Base-by-base conservation (phyloP, 805 yeast species). In the Metschnikowia henanensis region DNA sequence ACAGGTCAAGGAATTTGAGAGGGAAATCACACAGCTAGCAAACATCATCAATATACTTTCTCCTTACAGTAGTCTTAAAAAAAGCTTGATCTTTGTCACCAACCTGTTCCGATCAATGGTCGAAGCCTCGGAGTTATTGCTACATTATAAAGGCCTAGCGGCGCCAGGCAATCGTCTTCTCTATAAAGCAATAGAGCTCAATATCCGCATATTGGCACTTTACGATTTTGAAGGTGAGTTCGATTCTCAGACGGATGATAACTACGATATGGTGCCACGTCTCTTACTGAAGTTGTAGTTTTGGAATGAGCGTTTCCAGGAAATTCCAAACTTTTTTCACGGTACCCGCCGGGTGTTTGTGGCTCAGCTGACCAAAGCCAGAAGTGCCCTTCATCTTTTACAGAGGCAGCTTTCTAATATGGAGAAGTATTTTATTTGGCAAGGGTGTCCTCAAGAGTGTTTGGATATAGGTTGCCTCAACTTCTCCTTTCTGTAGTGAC, bases 151-250 rank as follows among this genome's bases (percentile, higher is more conserved):
- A 4, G 10, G 21, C 7, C 12, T 39, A 7, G 33, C 6, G 5
- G 25, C 28, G 6, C 43, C 43, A 5, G 43, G 43, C 6, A 33
- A 25, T 15, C 37, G 36, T 6, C 8, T 39, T 13, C 37, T 39
- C 13, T 39, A 39, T 20, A 39, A 39, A 33, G 21, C 26, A 13
- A 26, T 31, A 9, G 43, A 39, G 28, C 33, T 39, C 32, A 32
- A 32, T 15, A 35, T 39, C 18, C 28, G 43, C 6, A 13, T 23
- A n/a, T 15, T 26, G 18, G 33, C 20, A 3, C n/a, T 39, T 3
- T 20, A 18, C 13, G 28, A 39, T 26, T 13, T 21, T 6, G 16
- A 19, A 12, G 43, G 43, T 5, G 10, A 18, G n/a, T 20, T 39
- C 5, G 43, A 39, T 20, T 15, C 12, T 3, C 17, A 12, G 12